Evolutionary conservation across 164 flowering plant species (phyloP).

Genomic region (Magnolia changhungtana): DNA sequence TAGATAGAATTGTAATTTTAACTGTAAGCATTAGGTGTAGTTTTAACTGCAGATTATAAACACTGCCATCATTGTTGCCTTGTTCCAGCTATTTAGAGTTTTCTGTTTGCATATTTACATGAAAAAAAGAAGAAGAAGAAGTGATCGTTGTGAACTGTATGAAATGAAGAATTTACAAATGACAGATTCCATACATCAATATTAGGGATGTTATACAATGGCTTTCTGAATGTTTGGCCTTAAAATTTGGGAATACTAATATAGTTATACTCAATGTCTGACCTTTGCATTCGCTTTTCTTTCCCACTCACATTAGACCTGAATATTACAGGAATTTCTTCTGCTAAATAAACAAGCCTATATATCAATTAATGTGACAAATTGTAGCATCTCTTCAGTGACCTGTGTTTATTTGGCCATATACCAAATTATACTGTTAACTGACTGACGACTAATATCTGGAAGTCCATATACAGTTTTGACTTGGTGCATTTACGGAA

Average conservation of each 20-base stretch:
- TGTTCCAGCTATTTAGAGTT: too few species aligned
- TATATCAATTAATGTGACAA: too few species aligned
- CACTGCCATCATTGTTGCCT: neutral
- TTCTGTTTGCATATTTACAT: too few species aligned
- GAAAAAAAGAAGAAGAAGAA: neutral
- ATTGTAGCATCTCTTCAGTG: too few species aligned
- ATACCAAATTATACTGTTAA: too few species aligned
- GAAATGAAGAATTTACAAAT: neutral
- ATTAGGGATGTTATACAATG: neutral
- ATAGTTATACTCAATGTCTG: neutral
- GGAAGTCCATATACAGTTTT: too few species aligned
- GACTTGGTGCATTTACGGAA: too few species aligned
- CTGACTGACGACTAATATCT: too few species aligned
- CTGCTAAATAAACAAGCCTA: too few species aligned
- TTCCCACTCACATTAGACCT: too few species aligned
- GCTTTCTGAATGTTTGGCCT: neutral
- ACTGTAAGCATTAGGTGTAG: neutral
- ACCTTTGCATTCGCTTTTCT: neutral
- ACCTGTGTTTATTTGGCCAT: too few species aligned
- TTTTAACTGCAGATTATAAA: neutral
- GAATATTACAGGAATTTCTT: too few species aligned
- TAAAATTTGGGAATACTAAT: neutral
- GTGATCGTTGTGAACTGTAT: neutral
- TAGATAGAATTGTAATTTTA: neutral
- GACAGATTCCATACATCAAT: neutral